phyloP scores from a whole-genome alignment of 1,284 basidiomycete genomes.

The Flammula alnicola region DNA sequence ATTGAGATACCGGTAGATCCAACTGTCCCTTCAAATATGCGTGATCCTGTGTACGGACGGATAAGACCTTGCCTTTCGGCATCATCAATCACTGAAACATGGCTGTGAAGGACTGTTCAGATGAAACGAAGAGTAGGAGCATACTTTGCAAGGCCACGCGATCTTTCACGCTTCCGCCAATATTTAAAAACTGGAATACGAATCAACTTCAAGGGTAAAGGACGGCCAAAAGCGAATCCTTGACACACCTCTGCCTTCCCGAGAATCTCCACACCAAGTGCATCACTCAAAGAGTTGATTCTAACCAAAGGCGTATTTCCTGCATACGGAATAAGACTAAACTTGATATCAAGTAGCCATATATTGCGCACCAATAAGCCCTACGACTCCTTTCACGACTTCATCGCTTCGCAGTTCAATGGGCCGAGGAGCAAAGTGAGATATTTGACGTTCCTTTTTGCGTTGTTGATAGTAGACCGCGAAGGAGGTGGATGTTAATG shows the following conservation, averaged over 20 bases:
- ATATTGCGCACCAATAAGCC: constrained; percentile 74
- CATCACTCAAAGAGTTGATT: constrained; percentile 90
- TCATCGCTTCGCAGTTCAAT: constrained; percentile 81
- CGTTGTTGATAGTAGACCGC: constrained; percentile 52
- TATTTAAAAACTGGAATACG: constrained; percentile 81
- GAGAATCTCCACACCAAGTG: constrained; percentile 91
- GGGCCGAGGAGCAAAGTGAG: constrained; percentile 56
- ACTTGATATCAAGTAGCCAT: not conserved
- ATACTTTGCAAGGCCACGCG: constrained; percentile 90
- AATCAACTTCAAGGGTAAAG: not conserved
- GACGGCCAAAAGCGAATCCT: not conserved
- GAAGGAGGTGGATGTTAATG: constrained; percentile 65
- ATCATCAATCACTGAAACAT: constrained; percentile 83
- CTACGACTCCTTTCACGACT: constrained; percentile 75
- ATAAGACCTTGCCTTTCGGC: constrained; percentile 88
- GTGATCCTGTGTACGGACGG: constrained; percentile 86
- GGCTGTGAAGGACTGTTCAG: not conserved
- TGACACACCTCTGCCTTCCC: constrained; percentile 89
- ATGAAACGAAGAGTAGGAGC: constrained; percentile 26
- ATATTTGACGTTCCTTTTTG: constrained; percentile 43
- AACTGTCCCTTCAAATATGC: constrained; percentile 97
- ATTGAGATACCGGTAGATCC: constrained; percentile 98
- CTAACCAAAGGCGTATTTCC: constrained; percentile 94
- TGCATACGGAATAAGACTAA: constrained; percentile 35
- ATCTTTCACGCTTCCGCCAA: constrained; percentile 98